A percentile compares a stretch with the other conserved stretches of the same genome.
Evolutionary conservation across 352 stramenopile genomes (phyloP).

Genomic region (Aphanomyces cochlioides): DNA sequence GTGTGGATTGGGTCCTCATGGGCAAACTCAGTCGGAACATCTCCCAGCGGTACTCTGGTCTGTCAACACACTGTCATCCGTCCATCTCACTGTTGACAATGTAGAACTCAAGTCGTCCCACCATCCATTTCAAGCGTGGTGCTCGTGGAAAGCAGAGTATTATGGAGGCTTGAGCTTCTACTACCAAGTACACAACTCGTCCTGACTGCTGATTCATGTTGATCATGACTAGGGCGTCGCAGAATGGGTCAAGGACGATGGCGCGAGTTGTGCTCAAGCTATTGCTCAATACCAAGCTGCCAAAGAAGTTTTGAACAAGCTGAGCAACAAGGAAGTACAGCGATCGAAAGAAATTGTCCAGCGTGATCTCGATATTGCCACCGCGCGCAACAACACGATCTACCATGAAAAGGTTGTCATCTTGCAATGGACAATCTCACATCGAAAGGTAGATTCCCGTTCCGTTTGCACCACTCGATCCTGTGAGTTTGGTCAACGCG

Average conservation of each 20-base stretch:
- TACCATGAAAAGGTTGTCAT: slow-evolving; percentile 61
- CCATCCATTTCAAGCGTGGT: slow-evolving; percentile 42
- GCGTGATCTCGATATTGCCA: slow-evolving; percentile 63
- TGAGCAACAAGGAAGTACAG: slow-evolving; percentile 43
- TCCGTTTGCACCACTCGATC: slow-evolving; percentile 39
- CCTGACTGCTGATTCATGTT: not conserved
- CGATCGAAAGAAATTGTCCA: slow-evolving; percentile 63
- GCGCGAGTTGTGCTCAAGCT: slow-evolving; percentile 45
- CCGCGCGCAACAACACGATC: slow-evolving; percentile 61
- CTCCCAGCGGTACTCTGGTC: slow-evolving; percentile 47
- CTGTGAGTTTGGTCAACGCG: slow-evolving; percentile 47
- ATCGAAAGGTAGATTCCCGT: slow-evolving; percentile 43
- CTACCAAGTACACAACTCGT: slow-evolving; percentile 40
- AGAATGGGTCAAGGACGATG: slow-evolving; percentile 53
- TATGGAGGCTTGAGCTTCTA: slow-evolving; percentile 56
- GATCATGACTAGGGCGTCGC: slow-evolving; percentile 36
- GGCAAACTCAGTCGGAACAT: slow-evolving; percentile 60
- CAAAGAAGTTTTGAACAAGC: slow-evolving; percentile 37
- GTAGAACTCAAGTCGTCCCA: slow-evolving; percentile 32
- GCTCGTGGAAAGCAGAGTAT: slow-evolving; percentile 56
- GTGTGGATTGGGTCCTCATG: slow-evolving; percentile 64
- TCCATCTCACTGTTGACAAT: too few relatives aligned
- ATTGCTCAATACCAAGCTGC: slow-evolving; percentile 62
- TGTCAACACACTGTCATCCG: too few relatives aligned
- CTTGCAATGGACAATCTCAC: not conserved